Conservation (phyloP, 2,329 filamentous ascomycete species). For the Colletotrichum eremochloae region DNA sequence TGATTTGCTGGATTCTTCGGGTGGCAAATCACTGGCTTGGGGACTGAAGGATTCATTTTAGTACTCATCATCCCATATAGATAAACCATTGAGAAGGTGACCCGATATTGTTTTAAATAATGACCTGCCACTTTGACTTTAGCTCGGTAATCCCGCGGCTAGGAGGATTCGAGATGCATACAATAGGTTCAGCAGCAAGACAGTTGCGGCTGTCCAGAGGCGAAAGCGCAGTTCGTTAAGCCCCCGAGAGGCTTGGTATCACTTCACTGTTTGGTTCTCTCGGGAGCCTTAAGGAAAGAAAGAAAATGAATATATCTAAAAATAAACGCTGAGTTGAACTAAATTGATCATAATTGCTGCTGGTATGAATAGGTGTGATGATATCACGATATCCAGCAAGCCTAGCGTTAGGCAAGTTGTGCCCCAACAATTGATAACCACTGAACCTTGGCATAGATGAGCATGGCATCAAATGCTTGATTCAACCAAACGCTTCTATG, state of each 20-base stretch:
- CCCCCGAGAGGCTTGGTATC: no score
- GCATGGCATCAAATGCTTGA: slow-evolving; percentile 6
- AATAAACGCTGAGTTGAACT: fast-evolving
- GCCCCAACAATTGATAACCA: neutral
- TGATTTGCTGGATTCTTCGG: no score
- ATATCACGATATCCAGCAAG: neutral
- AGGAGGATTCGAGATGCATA: slow-evolving; percentile 19
- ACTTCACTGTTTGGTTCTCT: no score
- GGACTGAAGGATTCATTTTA: slow-evolving; percentile 15
- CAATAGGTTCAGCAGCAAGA: neutral
- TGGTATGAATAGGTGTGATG: neutral
- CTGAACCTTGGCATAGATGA: neutral
- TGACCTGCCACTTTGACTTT: slow-evolving; percentile 36
- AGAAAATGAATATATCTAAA: neutral
- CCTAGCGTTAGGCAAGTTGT: neutral
- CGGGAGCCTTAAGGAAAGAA: no score
- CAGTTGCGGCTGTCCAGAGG: neutral
- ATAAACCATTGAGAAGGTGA: neutral
- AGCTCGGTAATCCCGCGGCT: slow-evolving; percentile 23
- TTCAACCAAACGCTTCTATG: neutral
- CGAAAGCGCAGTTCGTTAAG: no score
- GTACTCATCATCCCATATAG: neutral
- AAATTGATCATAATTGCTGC: neutral
- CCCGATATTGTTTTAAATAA: no score
- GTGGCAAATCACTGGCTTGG: neutral